These are phyloP conservation scores for Clonostachys chloroleuca DNA, from an alignment of 2,329 filamentous ascomycete genomes.

Conservation along the genomic window DNA sequence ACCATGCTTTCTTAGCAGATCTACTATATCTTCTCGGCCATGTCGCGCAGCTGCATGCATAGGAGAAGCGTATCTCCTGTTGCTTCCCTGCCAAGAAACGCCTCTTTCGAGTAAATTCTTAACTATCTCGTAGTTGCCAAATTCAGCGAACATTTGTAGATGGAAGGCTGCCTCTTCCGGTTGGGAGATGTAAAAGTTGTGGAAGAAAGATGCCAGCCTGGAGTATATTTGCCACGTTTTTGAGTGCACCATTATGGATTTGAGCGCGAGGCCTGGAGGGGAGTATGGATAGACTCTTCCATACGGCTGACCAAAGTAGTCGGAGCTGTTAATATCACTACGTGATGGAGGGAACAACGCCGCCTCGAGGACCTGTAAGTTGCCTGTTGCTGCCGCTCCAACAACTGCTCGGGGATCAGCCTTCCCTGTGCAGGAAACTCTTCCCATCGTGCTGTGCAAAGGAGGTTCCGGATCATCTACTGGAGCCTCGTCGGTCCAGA, in stretches of 20 bases:
- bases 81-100: not conserved
- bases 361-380: too few species aligned
- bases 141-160: not conserved
- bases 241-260: not conserved
- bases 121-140: not conserved
- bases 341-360: too few species aligned
- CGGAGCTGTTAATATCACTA: too few species aligned
- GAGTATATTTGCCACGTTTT: not conserved
- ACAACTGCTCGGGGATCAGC: too few species aligned
- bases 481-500: too few species aligned
- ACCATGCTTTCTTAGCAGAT: not conserved
- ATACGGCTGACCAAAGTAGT: too few species aligned
- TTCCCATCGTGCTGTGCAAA: too few species aligned
- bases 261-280: not conserved
- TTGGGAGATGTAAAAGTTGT: not conserved
- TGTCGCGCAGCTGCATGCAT: not conserved
- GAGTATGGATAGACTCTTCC: too few species aligned
- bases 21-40: not conserved
- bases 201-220: not conserved
- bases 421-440: too few species aligned
- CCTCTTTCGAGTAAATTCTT: not conserved
- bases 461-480: too few species aligned
- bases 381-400: too few species aligned
- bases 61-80: not conserved
- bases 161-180: not conserved